These are phyloP conservation scores for Aspergillus jensenii DNA, from an alignment of 2,329 filamentous ascomycete genomes.

Conservation along the genomic window DNA sequence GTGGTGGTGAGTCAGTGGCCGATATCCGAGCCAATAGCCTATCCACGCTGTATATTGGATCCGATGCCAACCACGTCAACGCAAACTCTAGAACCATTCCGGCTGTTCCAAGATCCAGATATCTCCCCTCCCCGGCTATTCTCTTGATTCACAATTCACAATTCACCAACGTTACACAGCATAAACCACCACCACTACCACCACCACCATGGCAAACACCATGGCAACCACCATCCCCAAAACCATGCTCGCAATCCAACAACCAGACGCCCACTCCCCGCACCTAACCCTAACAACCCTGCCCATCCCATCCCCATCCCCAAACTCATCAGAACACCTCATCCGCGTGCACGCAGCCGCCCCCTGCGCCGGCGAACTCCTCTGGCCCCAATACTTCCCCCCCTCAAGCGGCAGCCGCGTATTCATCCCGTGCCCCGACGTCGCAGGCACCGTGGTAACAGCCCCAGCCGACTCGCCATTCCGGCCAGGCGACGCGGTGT, in stretches of 20 bases:
- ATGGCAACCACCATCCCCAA: background rate
- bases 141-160: too few relatives aligned
- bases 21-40: background rate
- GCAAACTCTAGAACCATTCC: background rate
- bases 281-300: slow-evolving; percentile 8
- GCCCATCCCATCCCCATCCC: slow-evolving; percentile 22
- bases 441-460: slow-evolving; percentile 41
- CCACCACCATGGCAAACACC: too few relatives aligned
- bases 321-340: slow-evolving; percentile 34
- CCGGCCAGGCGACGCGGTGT: slow-evolving; percentile 40
- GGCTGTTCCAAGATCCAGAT: background rate
- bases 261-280: slow-evolving; percentile 6
- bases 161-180: too few relatives aligned
- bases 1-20: background rate
- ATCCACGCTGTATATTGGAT: background rate
- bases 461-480: slow-evolving; percentile 38
- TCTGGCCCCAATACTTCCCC: slow-evolving; percentile 40
- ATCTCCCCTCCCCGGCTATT: too few relatives aligned
- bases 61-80: too few relatives aligned
- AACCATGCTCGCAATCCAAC: slow-evolving; percentile 16
- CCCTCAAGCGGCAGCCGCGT: slow-evolving; percentile 19
- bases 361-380: slow-evolving; percentile 44
- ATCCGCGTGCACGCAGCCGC: slow-evolving; percentile 42
- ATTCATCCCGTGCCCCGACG: slow-evolving; percentile 44
- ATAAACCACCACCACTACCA: too few relatives aligned